A percentile compares a stretch with the other conserved stretches of the same genome.
Evolutionary conservation across 2,329 filamentous ascomycete genomes (phyloP).

Genomic region (Epichloe gansuensis): DNA sequence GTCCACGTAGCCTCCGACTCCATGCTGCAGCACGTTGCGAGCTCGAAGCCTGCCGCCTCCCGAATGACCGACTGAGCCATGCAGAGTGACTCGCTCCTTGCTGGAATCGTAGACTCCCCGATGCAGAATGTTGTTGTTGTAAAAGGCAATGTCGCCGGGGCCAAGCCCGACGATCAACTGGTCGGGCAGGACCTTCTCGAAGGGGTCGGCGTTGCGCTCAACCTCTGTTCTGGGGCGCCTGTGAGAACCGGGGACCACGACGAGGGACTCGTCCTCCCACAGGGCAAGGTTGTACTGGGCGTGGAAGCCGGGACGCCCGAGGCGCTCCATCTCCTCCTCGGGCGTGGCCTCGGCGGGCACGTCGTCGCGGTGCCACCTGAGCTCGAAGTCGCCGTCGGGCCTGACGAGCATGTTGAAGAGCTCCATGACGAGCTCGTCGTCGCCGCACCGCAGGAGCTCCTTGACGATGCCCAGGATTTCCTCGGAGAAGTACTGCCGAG

Average conservation of each 20-base stretch:
- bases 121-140: conserved; percentile 81
- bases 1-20: conserved; percentile 53
- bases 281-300: conserved; percentile 83
- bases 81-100: conserved; percentile 55
- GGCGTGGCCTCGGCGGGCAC: conserved; percentile 51
- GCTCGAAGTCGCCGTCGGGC: conserved; percentile 56
- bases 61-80: conserved; percentile 56
- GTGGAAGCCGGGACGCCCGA: conserved; percentile 52
- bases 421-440: conserved; percentile 68
- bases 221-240: conserved; percentile 52
- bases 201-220: conserved; percentile 57
- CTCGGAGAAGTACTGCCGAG: conserved; percentile 57
- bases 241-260: conserved; percentile 71
- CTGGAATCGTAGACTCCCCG: conserved; percentile 49
- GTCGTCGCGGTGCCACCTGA: conserved; percentile 81
- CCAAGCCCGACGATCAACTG: conserved; percentile 54
- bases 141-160: conserved; percentile 73
- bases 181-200: conserved; percentile 45
- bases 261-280: conserved; percentile 57
- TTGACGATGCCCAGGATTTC: conserved; percentile 50
- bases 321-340: conserved; percentile 52
- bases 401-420: conserved; percentile 75
- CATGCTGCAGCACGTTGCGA: conserved; percentile 64
- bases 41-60: conserved; percentile 43
- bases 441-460: conserved; percentile 43